phyloP scores from a whole-genome alignment of 805 yeast genomes.

The Myxozyma monticola region DNA sequence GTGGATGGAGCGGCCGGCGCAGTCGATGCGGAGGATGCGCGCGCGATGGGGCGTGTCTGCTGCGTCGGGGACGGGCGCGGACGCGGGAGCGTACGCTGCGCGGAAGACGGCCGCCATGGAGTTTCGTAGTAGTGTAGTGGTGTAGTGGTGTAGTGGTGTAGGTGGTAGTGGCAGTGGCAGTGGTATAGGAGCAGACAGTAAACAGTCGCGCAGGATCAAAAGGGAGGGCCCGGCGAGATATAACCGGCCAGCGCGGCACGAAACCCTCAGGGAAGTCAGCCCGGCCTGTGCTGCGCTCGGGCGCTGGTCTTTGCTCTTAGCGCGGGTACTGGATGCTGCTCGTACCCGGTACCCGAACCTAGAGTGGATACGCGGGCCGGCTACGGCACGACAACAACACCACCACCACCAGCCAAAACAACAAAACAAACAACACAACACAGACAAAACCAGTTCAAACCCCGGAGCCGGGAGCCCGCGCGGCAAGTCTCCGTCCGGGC shows the following conservation, averaged over 20 bases:
- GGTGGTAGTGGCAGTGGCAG: background rate
- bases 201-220: background rate
- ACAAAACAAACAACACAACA: too few relatives aligned
- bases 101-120: slow-evolving; percentile 5
- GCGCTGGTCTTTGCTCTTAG: background rate
- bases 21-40: slow-evolving; percentile 18
- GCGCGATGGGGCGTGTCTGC: too few relatives aligned
- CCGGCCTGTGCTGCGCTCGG: slow-evolving; percentile 7
- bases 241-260: too few relatives aligned
- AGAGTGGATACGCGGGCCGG: too few relatives aligned
- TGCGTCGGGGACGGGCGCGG: background rate
- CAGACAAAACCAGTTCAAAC: too few relatives aligned
- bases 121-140: too few relatives aligned
- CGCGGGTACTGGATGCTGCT: slow-evolving; percentile 1
- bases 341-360: slow-evolving; percentile 3
- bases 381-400: too few relatives aligned
- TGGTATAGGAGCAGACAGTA: background rate
- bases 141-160: too few relatives aligned
- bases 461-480: too few relatives aligned
- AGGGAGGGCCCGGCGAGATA: background rate
- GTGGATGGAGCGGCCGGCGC: slow-evolving; percentile 15
- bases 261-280: slow-evolving; percentile 5
- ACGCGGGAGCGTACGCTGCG: too few relatives aligned
- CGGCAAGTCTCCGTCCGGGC: too few relatives aligned
- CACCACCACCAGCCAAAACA: too few relatives aligned